These are phyloP conservation scores for Penicillium ochrochloron DNA, from an alignment of 495 filamentous ascomycete genomes.

Conservation along the genomic window DNA sequence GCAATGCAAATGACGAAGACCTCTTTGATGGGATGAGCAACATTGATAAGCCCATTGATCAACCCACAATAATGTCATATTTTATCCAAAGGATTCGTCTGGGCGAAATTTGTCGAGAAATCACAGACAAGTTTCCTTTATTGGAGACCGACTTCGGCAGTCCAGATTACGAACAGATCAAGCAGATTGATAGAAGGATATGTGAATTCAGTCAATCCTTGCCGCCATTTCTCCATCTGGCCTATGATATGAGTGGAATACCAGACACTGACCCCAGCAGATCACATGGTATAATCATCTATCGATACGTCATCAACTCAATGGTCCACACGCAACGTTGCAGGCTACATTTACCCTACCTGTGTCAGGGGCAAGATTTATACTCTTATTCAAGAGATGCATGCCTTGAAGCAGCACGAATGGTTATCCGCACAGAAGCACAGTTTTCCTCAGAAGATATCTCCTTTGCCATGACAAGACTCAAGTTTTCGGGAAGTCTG, in stretches of 20 bases:
- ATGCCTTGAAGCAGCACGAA: slow-evolving; percentile 42
- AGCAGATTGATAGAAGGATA: slow-evolving; percentile 39
- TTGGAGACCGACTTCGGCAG: slow-evolving; percentile 9
- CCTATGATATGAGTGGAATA: slow-evolving; percentile 2
- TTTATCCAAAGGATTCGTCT: slow-evolving; percentile 50
- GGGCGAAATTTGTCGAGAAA: slow-evolving; percentile 47
- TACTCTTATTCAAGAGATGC: slow-evolving; percentile 40
- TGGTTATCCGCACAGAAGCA: slow-evolving; percentile 35
- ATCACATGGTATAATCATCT: slow-evolving; percentile 32
- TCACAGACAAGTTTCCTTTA: slow-evolving; percentile 45
- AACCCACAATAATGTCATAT: slow-evolving; percentile 52
- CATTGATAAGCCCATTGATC: slow-evolving; percentile 35
- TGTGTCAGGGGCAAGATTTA: slow-evolving; percentile 30
- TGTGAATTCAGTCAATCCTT: slow-evolving; percentile 31
- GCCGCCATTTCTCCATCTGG: slow-evolving; percentile 29
- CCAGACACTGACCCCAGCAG: slow-evolving; percentile 12
- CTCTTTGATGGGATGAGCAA: slow-evolving; percentile 36
- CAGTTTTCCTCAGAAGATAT: slow-evolving; percentile 25
- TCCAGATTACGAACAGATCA: slow-evolving; percentile 26
- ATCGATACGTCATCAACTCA: slow-evolving; percentile 42
- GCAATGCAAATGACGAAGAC: slow-evolving; percentile 53
- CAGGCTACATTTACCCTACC: slow-evolving; percentile 46
- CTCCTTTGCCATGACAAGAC: slow-evolving; percentile 26
- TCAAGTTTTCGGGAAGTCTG: slow-evolving; percentile 36
- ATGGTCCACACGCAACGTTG: slow-evolving; percentile 44